Evolutionary conservation across 2,329 filamentous ascomycete species (phyloP).

Genomic region (Neoscytalidium dimidiatum): DNA sequence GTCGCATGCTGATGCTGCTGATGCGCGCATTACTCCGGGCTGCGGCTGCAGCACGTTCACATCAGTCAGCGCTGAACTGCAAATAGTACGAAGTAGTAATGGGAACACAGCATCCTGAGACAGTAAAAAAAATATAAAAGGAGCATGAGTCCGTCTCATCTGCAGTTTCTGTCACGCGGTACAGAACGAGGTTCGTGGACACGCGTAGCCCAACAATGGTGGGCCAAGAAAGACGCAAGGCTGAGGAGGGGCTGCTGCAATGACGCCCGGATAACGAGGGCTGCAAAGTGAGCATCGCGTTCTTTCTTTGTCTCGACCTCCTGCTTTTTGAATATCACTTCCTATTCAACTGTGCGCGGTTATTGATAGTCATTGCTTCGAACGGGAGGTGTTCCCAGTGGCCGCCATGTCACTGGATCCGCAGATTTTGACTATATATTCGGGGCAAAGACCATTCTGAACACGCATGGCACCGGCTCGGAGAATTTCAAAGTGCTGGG

Average conservation of each 20-base stretch:
- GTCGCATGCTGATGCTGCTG: background rate
- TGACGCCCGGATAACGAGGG: background rate
- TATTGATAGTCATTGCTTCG: background rate
- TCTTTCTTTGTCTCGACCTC: background rate
- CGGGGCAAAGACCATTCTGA: background rate
- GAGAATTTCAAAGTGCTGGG: no score
- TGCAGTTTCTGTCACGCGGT: background rate
- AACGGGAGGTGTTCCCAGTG: background rate
- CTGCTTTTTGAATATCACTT: background rate
- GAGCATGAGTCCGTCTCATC: background rate
- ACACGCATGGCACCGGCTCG: no score
- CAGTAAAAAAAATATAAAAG: background rate
- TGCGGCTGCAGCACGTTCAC: background rate
- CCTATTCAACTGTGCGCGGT: background rate
- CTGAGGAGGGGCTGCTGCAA: background rate
- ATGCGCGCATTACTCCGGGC: background rate
- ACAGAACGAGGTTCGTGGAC: background rate
- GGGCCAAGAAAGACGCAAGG: background rate
- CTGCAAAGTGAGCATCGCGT: background rate
- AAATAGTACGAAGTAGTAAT: background rate
- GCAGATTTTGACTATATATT: background rate
- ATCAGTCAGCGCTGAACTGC: background rate
- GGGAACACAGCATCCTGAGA: background rate
- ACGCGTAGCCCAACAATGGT: background rate
- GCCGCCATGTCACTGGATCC: background rate